Conservation (phyloP, 306 rosid species). For the Dalbergia cultrata region DNA sequence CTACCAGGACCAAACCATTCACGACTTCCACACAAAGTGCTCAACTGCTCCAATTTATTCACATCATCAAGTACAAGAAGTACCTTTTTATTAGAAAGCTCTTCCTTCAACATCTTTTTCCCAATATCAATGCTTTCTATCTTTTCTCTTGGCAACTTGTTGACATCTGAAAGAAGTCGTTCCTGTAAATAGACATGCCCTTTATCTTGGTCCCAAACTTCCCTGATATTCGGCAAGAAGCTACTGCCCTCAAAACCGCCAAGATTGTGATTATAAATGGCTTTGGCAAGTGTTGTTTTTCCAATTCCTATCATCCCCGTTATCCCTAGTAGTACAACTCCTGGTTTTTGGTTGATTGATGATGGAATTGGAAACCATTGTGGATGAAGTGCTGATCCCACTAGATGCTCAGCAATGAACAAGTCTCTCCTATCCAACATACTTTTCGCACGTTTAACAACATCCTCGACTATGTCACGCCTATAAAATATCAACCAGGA, state of each 20-base stretch:
- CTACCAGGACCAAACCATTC: constrained; percentile 3
- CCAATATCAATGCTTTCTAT: neutral
- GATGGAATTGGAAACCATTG: too few species aligned
- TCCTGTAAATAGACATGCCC: constrained; percentile 11
- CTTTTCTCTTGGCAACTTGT: neutral
- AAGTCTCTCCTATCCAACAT: neutral
- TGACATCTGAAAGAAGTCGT: neutral
- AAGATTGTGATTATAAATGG: neutral
- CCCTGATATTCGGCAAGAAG: constrained; percentile 13
- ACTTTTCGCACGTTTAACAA: neutral
- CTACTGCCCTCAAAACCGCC: neutral
- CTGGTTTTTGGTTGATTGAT: neutral
- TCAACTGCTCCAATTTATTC: neutral
- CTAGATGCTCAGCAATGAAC: neutral
- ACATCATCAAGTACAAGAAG: constrained; percentile 34
- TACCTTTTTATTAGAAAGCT: neutral
- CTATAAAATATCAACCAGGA: too few species aligned
- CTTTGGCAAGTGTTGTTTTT: constrained; percentile 27
- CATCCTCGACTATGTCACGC: too few species aligned
- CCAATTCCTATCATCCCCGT: constrained; percentile 40
- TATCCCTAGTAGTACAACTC: neutral
- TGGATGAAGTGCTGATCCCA: neutral
- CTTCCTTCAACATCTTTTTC: neutral
- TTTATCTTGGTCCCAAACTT: neutral
- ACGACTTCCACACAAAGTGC: constrained; percentile 19